A percentile compares a stretch with the other conserved stretches of the same genome.
These are phyloP conservation scores for Boletus tomentosulus DNA, from an alignment of 768 basidiomycete species.

Conservation along the genomic window DNA sequence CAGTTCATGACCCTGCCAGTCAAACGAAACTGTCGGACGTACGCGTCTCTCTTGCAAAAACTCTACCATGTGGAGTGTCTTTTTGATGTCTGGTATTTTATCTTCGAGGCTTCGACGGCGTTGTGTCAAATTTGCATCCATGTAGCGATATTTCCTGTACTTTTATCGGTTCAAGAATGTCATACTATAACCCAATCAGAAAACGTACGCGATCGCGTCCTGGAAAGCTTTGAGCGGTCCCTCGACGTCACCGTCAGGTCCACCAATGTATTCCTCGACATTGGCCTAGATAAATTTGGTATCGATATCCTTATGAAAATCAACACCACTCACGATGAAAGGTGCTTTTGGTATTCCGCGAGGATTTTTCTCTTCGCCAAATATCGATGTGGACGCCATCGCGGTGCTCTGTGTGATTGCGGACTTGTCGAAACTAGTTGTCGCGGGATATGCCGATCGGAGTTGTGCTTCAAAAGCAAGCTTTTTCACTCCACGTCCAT, in stretches of 20 bases:
- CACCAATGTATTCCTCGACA: slow-evolving; percentile 82
- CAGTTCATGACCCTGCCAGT: neutral
- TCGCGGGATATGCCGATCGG: slow-evolving; percentile 26
- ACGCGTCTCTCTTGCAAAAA: slow-evolving; percentile 72
- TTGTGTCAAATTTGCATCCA: slow-evolving; percentile 84
- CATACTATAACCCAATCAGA: slow-evolving; percentile 2
- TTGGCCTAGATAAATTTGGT: slow-evolving; percentile 52
- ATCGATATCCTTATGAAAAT: neutral
- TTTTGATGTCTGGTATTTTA: slow-evolving; percentile 94
- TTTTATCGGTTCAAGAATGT: slow-evolving; percentile 18
- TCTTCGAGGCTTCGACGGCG: slow-evolving; percentile 77
- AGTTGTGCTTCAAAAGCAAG: neutral
- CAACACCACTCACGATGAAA: slow-evolving; percentile 69
- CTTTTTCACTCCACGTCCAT: slow-evolving; percentile 33
- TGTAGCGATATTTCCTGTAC: slow-evolving; percentile 95
- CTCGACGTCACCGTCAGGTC: slow-evolving; percentile 75
- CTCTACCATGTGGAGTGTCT: slow-evolving; percentile 88
- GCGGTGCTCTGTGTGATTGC: neutral
- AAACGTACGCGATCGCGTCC: slow-evolving; percentile 86
- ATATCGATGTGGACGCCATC: slow-evolving; percentile 30
- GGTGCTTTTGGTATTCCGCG: slow-evolving; percentile 94
- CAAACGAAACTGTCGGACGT: slow-evolving; percentile 20
- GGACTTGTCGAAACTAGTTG: too few species aligned
- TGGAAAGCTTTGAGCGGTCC: slow-evolving; percentile 75
- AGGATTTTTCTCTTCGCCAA: slow-evolving; percentile 61